Evolutionary conservation across 176 grass and related monocot genomes (phyloP).

Genomic region (Phyllostachys edulis): DNA sequence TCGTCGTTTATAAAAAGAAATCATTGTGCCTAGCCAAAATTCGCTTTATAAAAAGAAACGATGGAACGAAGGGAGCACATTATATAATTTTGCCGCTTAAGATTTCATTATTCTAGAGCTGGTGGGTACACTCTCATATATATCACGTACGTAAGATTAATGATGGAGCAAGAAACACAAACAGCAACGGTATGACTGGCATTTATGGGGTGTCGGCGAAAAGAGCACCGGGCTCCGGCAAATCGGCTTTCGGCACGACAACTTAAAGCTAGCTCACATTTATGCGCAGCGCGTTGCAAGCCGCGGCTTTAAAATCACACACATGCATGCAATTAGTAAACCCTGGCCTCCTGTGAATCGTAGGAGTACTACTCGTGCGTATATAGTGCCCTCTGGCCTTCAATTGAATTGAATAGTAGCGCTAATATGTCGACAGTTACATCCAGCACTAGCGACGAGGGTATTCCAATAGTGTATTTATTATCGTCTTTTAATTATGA

Average conservation of each 20-base stretch:
- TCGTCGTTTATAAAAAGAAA: no score
- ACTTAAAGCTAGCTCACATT: background rate
- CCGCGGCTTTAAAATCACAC: background rate
- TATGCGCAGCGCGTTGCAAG: background rate
- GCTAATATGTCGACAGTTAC: background rate
- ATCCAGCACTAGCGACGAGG: no score
- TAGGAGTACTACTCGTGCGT: no score
- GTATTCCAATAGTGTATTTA: no score
- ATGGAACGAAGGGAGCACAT: no score
- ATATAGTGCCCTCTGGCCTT: background rate
- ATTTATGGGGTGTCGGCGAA: slow-evolving; percentile 42
- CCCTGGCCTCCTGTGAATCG: background rate
- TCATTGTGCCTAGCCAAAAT: no score
- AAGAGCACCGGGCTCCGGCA: slow-evolving; percentile 26
- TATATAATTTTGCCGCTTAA: no score
- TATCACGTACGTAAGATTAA: no score
- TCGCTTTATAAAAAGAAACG: no score
- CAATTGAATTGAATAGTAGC: background rate
- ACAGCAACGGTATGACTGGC: slow-evolving; percentile 27
- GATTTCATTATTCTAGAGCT: no score
- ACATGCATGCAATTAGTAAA: background rate
- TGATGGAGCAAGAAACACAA: background rate
- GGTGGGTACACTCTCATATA: no score
- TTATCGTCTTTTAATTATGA: no score
- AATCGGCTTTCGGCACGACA: slow-evolving; percentile 39